These are phyloP conservation scores for Lachancea sp. DNA, from an alignment of 805 yeast genomes.

Conservation along the genomic window DNA sequence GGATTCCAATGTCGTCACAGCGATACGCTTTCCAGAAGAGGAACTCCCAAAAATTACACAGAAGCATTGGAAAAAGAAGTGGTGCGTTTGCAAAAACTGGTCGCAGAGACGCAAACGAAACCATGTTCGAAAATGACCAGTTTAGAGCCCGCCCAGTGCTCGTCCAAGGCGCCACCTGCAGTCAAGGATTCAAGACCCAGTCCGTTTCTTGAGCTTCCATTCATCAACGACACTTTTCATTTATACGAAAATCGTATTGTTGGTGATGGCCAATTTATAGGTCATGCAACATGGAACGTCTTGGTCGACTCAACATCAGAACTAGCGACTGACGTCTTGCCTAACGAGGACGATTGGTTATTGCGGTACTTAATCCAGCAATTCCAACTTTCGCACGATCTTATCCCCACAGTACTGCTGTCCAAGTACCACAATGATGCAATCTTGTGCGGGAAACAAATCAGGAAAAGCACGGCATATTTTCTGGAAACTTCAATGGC, in stretches of 20 bases:
- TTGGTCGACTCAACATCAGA: constrained; percentile 1
- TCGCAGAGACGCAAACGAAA: constrained; percentile 1
- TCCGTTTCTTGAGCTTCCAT: constrained; percentile 14
- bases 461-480: constrained; percentile 3
- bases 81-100: constrained; percentile 46
- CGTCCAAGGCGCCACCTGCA: not conserved
- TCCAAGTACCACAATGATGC: constrained; percentile 7
- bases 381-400: constrained; percentile 10
- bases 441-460: constrained; percentile 1
- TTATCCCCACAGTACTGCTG: constrained; percentile 8
- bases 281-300: constrained; percentile 24
- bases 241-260: constrained; percentile 16
- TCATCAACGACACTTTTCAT: constrained; percentile 26
- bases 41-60: constrained; percentile 78
- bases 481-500: constrained; percentile 10
- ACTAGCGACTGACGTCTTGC: constrained; percentile 3
- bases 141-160: not conserved
- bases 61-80: constrained; percentile 63
- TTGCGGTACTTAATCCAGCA: constrained; percentile 8
- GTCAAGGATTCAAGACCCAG: not conserved
- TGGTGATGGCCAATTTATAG: constrained; percentile 17
- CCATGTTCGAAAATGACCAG: constrained; percentile 1
- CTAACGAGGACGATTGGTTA: constrained; percentile 10
- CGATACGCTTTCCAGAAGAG: constrained; percentile 67
- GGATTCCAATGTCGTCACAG: constrained; percentile 65